Evolutionary conservation across 2,329 filamentous ascomycete genomes (phyloP).

Genomic region (Xylaria multiplex): DNA sequence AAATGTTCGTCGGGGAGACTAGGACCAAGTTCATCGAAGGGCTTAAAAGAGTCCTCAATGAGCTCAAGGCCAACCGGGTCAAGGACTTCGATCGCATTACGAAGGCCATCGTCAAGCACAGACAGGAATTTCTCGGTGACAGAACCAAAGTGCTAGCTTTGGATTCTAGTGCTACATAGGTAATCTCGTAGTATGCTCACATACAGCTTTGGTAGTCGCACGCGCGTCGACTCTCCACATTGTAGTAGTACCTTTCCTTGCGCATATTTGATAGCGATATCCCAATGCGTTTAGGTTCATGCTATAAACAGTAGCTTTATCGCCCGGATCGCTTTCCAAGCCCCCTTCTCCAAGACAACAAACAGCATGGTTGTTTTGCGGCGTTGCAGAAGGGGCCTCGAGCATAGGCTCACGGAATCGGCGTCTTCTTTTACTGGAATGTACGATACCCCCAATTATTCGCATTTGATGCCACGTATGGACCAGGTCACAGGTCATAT

Average conservation of each 20-base stretch:
- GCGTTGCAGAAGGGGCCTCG: conserved; percentile 27
- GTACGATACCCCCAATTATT: conserved; percentile 38
- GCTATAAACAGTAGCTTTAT: conserved; percentile 30
- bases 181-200: conserved; percentile 47
- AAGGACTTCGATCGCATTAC: conserved; percentile 75
- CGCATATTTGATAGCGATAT: conserved; percentile 28
- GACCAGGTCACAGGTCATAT: conserved; percentile 30
- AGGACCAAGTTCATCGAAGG: conserved; percentile 71
- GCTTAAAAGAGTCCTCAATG: conserved; percentile 68
- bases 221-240: conserved; percentile 28
- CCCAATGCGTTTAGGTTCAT: conserved; percentile 28
- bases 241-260: conserved; percentile 41
- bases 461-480: conserved; percentile 32
- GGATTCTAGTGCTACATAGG: conserved; percentile 56
- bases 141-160: conserved; percentile 70
- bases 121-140: conserved; percentile 72
- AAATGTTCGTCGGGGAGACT: conserved; percentile 70
- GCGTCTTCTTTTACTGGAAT: conserved; percentile 37
- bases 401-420: conserved; percentile 33
- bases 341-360: conserved; percentile 12
- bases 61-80: conserved; percentile 67
- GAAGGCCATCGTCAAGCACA: conserved; percentile 72
- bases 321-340: conserved; percentile 28
- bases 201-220: conserved; percentile 29
- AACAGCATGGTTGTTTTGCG: conserved; percentile 29